Conservation (phyloP, 805 yeast species). For the Yarrowia sp. region DNA sequence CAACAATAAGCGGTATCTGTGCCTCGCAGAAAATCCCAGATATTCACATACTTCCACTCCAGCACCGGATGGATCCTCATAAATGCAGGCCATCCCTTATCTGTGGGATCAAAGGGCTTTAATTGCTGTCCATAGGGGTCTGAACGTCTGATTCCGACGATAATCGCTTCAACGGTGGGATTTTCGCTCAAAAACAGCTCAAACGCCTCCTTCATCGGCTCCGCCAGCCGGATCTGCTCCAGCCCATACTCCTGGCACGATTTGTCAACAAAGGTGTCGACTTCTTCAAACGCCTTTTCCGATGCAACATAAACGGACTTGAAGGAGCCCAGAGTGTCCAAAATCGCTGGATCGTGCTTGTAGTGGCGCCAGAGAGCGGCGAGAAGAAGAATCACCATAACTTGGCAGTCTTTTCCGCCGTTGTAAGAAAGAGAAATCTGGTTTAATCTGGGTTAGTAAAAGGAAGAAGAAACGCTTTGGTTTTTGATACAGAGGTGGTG, state of each 20-base stretch:
- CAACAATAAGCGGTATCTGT: slow-evolving; percentile 71
- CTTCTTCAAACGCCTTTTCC: slow-evolving; percentile 73
- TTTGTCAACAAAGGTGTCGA: slow-evolving; percentile 66
- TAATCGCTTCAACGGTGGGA: slow-evolving; percentile 68
- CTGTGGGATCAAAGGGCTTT: slow-evolving; percentile 72
- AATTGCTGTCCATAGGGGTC: slow-evolving; percentile 82
- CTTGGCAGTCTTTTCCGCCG: slow-evolving; percentile 97
- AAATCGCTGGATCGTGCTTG: slow-evolving; percentile 41
- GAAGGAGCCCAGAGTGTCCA: slow-evolving; percentile 48
- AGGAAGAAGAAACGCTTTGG: neutral
- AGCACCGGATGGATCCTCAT: slow-evolving; percentile 85
- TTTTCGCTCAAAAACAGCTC: slow-evolving; percentile 61
- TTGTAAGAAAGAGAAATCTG: slow-evolving; percentile 77
- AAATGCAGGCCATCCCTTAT: slow-evolving; percentile 90
- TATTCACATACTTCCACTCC: slow-evolving; percentile 82
- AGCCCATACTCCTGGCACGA: slow-evolving; percentile 65
- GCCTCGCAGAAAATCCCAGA: slow-evolving; percentile 78
- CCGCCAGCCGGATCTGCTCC: slow-evolving; percentile 51
- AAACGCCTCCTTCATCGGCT: slow-evolving; percentile 72
- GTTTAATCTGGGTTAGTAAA: slow-evolving; percentile 37
- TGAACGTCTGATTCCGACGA: slow-evolving; percentile 85
- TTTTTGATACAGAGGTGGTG: neutral
- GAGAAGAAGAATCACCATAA: slow-evolving; percentile 76
- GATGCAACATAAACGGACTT: slow-evolving; percentile 77
- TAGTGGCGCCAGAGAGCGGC: slow-evolving; percentile 56